phyloP scores from a whole-genome alignment of 352 stramenopile species.

The Globisporangium mamillatum region DNA sequence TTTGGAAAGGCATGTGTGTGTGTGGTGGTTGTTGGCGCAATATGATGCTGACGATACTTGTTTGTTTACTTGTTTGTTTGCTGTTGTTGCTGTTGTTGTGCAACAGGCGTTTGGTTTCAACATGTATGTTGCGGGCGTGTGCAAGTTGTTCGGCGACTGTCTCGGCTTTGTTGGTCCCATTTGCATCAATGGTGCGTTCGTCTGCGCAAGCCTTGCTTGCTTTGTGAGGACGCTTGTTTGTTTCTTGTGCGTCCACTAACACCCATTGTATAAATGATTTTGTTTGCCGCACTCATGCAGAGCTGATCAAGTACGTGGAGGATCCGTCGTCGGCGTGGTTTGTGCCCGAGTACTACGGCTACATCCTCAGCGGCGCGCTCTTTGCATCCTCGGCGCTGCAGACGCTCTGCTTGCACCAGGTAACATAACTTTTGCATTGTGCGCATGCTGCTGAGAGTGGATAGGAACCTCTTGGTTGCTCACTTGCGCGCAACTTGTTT shows the following conservation, averaged over 20 bases:
- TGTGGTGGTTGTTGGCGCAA: background rate
- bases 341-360: constrained; percentile 44
- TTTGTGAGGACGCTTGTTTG: background rate
- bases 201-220: background rate
- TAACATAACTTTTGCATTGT: background rate
- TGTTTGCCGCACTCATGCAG: constrained; percentile 5
- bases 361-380: constrained; percentile 45
- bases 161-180: constrained; percentile 90
- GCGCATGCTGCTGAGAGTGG: background rate
- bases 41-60: background rate
- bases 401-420: constrained; percentile 62
- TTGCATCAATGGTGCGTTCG: constrained; percentile 33
- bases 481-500: background rate
- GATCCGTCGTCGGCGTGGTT: constrained; percentile 43
- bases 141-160: constrained; percentile 92
- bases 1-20: background rate
- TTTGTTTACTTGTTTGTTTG: background rate
- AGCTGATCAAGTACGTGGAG: constrained; percentile 67
- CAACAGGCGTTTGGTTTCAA: constrained; percentile 79
- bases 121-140: constrained; percentile 85
- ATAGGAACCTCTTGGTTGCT: background rate
- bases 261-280: background rate
- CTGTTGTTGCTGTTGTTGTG: constrained; percentile 12
- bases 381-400: constrained; percentile 48
- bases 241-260: background rate